Conservation (phyloP, 495 filamentous ascomycete species). For the Neurospora sp. region DNA sequence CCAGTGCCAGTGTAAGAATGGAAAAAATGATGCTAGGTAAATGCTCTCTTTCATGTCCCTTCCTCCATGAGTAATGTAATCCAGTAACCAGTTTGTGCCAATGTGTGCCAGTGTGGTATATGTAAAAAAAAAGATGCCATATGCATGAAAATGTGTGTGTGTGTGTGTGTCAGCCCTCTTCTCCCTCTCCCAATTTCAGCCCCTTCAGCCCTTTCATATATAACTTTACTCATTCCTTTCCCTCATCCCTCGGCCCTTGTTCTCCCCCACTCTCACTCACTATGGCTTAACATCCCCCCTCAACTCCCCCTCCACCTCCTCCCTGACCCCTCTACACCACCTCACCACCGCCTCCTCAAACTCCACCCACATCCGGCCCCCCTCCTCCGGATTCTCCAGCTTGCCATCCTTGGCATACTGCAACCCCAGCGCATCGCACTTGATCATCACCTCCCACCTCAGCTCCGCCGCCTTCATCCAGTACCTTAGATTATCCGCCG, state of each 20-base stretch:
- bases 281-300: not conserved
- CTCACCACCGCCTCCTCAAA: slow-evolving; percentile 71
- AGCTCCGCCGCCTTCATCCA: slow-evolving; percentile 96
- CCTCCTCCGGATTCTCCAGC: slow-evolving; percentile 21
- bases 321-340: slow-evolving; percentile 68
- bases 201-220: no score
- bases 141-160: not conserved
- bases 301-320: slow-evolving; percentile 52
- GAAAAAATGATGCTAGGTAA: not conserved
- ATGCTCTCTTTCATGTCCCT: not conserved
- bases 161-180: no score
- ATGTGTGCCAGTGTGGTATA: not conserved
- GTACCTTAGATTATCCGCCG: slow-evolving; percentile 85
- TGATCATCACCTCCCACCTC: slow-evolving; percentile 80
- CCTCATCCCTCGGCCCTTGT: not conserved
- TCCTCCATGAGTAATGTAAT: not conserved
- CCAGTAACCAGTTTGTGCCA: not conserved
- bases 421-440: slow-evolving; percentile 77
- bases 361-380: slow-evolving; percentile 44
- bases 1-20: not conserved
- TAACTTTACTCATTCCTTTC: no score
- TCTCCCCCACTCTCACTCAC: no score
- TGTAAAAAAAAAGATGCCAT: not conserved
- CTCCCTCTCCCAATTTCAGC: no score
- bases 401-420: slow-evolving; percentile 55